Conservation (phyloP, 164 flowering plant species). For the Santalum album region DNA sequence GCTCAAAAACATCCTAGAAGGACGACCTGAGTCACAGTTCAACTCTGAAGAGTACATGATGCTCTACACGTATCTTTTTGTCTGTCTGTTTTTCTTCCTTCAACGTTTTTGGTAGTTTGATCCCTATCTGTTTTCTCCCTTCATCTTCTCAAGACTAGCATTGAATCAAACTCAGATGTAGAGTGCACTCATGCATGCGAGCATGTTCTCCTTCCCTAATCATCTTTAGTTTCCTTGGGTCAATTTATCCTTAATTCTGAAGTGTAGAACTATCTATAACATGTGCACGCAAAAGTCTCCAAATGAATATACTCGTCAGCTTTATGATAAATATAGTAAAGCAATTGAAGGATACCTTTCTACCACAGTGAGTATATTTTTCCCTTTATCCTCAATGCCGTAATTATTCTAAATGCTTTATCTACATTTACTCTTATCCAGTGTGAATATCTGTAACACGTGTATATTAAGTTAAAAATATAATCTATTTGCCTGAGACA, state of each 20-base stretch:
- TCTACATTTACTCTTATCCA: too few species aligned
- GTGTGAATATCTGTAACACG: too few species aligned
- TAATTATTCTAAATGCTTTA: too few species aligned
- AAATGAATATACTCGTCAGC: neutral
- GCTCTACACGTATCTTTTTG: neutral
- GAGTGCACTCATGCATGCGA: too few species aligned
- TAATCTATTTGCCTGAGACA: too few species aligned
- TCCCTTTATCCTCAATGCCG: too few species aligned
- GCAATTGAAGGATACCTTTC: neutral
- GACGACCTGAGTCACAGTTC: neutral
- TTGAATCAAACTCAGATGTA: too few species aligned
- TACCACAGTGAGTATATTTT: neutral
- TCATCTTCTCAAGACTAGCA: too few species aligned
- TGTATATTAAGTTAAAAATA: too few species aligned
- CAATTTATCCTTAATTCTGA: neutral
- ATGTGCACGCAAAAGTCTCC: slow-evolving; percentile 3
- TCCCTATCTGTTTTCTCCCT: too few species aligned
- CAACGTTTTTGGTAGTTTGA: too few species aligned
- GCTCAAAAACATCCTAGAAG: neutral
- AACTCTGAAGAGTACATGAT: slow-evolving; percentile 1
- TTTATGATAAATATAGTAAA: neutral
- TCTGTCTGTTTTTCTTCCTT: neutral
- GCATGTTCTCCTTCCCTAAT: too few species aligned
- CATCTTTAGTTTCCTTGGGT: neutral
- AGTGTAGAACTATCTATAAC: neutral